These are phyloP conservation scores for Oryza punctata DNA, from an alignment of 176 grass and related monocot species.

Conservation along the genomic window DNA sequence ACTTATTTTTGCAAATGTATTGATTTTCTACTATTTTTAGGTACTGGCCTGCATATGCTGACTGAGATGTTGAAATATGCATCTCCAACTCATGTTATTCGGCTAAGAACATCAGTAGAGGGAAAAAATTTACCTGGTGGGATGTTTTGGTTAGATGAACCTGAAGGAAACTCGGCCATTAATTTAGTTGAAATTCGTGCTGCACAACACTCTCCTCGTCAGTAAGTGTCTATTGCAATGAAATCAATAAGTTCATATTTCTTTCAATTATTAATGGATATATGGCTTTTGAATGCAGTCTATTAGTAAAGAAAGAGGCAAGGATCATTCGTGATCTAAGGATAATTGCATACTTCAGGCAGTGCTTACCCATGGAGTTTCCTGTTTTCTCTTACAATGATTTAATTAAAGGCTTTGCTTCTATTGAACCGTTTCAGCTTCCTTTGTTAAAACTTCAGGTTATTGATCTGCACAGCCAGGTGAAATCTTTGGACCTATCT, in stretches of 20 bases:
- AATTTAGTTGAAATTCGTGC: slow-evolving; percentile 65
- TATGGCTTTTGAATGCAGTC: slow-evolving; percentile 37
- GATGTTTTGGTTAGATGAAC: slow-evolving; percentile 58
- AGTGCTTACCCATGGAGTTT: slow-evolving; percentile 69
- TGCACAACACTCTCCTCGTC: slow-evolving; percentile 36
- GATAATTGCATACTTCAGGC: slow-evolving; percentile 66
- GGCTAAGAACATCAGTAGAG: slow-evolving; percentile 40
- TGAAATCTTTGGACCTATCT: slow-evolving; percentile 13
- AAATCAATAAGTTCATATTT: neutral
- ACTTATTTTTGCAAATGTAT: neutral
- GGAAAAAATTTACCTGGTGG: slow-evolving; percentile 74
- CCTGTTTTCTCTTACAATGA: slow-evolving; percentile 42
- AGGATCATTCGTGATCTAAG: slow-evolving; percentile 58
- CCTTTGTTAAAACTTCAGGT: slow-evolving; percentile 56
- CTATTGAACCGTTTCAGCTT: slow-evolving; percentile 51
- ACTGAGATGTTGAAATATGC: slow-evolving; percentile 53
- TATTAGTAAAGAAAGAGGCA: slow-evolving; percentile 63
- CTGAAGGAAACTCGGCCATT: slow-evolving; percentile 29
- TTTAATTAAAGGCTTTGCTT: slow-evolving; percentile 43
- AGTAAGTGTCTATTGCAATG: slow-evolving; percentile 45
- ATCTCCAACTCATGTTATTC: slow-evolving; percentile 68
- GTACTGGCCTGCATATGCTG: slow-evolving; percentile 67
- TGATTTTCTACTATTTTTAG: slow-evolving; percentile 24
- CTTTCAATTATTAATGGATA: slow-evolving; percentile 4
- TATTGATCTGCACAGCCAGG: slow-evolving; percentile 58